Evolutionary conservation across 2,329 filamentous ascomycete genomes (phyloP).

Genomic region (Beauveria scarabaeidicola): DNA sequence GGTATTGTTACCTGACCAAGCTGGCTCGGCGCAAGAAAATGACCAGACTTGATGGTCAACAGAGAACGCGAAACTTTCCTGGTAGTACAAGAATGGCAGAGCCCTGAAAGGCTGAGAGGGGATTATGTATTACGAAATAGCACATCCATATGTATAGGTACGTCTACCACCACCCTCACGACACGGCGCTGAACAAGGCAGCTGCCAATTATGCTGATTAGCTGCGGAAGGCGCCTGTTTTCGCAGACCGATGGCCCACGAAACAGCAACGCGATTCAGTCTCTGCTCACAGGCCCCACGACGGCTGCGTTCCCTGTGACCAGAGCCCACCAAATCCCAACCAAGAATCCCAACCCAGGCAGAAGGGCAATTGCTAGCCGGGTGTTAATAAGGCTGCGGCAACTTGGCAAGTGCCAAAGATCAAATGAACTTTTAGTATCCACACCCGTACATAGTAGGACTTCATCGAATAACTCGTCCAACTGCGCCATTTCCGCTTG

Average conservation of each 20-base stretch:
- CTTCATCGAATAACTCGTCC: neutral
- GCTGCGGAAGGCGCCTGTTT: neutral
- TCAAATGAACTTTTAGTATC: too few species aligned
- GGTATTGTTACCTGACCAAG: neutral
- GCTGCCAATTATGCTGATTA: neutral
- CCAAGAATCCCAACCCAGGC: too few species aligned
- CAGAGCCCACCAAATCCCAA: neutral
- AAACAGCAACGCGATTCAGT: conserved; percentile 1
- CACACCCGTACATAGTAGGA: too few species aligned
- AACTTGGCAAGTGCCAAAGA: too few species aligned
- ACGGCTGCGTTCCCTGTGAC: conserved; percentile 1
- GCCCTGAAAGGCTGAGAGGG: neutral
- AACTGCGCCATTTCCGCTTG: neutral
- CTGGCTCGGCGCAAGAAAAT: neutral
- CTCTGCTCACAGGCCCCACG: neutral
- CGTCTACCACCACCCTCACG: neutral
- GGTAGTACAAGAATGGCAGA: neutral
- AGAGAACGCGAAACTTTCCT: too few species aligned
- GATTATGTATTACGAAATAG: neutral
- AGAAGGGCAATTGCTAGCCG: too few species aligned
- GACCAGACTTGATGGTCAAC: too few species aligned
- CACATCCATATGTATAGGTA: neutral
- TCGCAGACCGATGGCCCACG: neutral
- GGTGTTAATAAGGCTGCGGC: too few species aligned
- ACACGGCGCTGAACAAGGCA: neutral